A percentile compares a stretch with the other conserved stretches of the same genome.
Conservation (phyloP, 169 alveolate genomes). For the Plasmodium adleri region DNA sequence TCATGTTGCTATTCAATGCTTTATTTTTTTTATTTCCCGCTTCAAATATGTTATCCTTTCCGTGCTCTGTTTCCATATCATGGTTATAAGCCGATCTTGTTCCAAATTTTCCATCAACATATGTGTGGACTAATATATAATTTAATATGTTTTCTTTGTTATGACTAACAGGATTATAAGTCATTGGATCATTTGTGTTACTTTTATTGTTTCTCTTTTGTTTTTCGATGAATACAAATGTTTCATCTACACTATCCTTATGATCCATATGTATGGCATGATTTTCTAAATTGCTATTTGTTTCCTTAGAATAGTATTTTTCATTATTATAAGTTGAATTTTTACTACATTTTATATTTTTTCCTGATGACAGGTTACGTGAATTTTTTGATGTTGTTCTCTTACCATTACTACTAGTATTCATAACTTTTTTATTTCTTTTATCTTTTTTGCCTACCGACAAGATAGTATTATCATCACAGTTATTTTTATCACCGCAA, state of each 20-base stretch:
- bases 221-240: background rate
- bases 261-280: no score
- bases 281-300: no score
- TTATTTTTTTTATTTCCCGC: conserved; percentile 3
- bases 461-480: no score
- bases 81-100: background rate
- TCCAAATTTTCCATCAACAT: background rate
- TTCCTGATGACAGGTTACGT: no score
- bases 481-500: no score
- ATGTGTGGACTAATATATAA: conserved; percentile 30
- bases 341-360: no score
- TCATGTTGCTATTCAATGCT: background rate
- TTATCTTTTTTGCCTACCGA: no score
- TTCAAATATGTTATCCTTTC: conserved; percentile 9
- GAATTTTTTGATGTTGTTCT: no score
- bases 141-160: conserved; percentile 7
- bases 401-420: no score
- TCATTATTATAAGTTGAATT: no score
- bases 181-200: conserved; percentile 6
- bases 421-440: no score
- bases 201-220: conserved; percentile 5
- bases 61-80: conserved; percentile 9
- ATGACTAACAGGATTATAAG: background rate
- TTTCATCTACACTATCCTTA: background rate
- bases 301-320: no score